A percentile compares a stretch with the other conserved stretches of the same genome.
phyloP scores from a whole-genome alignment of 805 yeast genomes.

The Soucietia sequanensis region DNA sequence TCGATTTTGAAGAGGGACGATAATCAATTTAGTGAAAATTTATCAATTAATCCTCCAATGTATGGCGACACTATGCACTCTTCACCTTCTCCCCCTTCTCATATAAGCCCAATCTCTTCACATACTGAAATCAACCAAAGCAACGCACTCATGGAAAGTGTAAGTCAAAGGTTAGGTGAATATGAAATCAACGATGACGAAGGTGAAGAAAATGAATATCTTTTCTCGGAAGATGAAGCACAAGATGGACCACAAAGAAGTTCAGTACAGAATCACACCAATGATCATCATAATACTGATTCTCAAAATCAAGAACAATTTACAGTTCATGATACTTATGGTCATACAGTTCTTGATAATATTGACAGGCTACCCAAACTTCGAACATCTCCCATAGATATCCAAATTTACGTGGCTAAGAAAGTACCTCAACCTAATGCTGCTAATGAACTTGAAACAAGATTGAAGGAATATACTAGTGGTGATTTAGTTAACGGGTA shows the following conservation, averaged over 20 bases:
- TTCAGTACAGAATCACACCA: too few relatives aligned
- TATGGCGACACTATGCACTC: constrained; percentile 33
- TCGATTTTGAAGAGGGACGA: constrained; percentile 45
- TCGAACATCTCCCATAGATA: constrained; percentile 41
- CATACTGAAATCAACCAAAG: too few relatives aligned
- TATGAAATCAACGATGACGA: constrained; percentile 7
- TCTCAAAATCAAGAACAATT: too few relatives aligned
- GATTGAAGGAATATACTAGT: constrained; percentile 41
- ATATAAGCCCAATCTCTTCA: too few relatives aligned
- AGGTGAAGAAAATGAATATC: constrained; percentile 13
- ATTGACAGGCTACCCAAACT: constrained; percentile 48
- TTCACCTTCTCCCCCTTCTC: constrained; percentile 26
- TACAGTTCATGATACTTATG: constrained; percentile 30
- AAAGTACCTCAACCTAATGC: constrained; percentile 46
- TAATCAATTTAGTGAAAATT: constrained; percentile 35
- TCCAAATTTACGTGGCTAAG: constrained; percentile 54
- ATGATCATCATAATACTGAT: constrained; percentile 6
- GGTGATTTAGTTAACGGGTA: constrained; percentile 45
- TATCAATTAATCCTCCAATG: constrained; percentile 31
- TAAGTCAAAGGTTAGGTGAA: constrained; percentile 10
- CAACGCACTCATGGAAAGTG: constrained; percentile 7
- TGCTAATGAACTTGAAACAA: constrained; percentile 42
- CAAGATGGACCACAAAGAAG: neutral
- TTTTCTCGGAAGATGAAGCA: constrained; percentile 11
- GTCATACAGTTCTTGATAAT: constrained; percentile 50